These are phyloP conservation scores for Phlyctochytrium arcticum DNA, from an alignment of 192 early-diverging fungal genomes.

Conservation along the genomic window DNA sequence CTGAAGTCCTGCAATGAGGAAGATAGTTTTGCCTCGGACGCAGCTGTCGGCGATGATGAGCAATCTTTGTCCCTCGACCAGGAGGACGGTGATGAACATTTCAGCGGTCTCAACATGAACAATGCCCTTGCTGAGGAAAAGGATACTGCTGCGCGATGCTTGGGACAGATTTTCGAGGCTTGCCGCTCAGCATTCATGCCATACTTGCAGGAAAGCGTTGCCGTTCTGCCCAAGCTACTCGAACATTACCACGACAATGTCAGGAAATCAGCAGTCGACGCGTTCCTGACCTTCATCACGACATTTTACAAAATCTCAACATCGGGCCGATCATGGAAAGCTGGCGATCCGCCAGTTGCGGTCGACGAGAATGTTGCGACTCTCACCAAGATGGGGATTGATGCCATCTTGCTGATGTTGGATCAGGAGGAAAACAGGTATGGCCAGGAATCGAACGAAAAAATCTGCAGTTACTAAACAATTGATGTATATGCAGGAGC, in stretches of 20 bases:
- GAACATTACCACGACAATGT: constrained; percentile 78
- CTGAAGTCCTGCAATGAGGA: constrained; percentile 73
- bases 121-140: constrained; percentile 89
- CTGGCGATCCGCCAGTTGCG: constrained; percentile 54
- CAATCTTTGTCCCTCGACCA: constrained; percentile 15
- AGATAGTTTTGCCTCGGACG: constrained; percentile 59
- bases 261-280: constrained; percentile 68
- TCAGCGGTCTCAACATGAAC: constrained; percentile 50
- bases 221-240: constrained; percentile 63
- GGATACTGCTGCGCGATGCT: constrained; percentile 83
- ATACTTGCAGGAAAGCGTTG: constrained; percentile 70
- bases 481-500: constrained; percentile 42
- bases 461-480: too few species aligned
- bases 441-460: too few species aligned
- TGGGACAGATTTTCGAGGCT: constrained; percentile 81
- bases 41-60: constrained; percentile 59
- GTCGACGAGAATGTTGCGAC: constrained; percentile 72
- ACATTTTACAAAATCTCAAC: constrained; percentile 74
- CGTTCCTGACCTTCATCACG: constrained; percentile 71
- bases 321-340: constrained; percentile 63
- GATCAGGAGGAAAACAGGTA: constrained; percentile 71
- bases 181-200: constrained; percentile 74
- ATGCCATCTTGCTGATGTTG: constrained; percentile 67
- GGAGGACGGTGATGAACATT: constrained; percentile 29
- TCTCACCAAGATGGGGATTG: constrained; percentile 66